Percentiles rank a stretch among this genome's conserved stretches.
phyloP scores from a whole-genome alignment of 257 asterid genomes.

The Salvia rosmarinus region DNA sequence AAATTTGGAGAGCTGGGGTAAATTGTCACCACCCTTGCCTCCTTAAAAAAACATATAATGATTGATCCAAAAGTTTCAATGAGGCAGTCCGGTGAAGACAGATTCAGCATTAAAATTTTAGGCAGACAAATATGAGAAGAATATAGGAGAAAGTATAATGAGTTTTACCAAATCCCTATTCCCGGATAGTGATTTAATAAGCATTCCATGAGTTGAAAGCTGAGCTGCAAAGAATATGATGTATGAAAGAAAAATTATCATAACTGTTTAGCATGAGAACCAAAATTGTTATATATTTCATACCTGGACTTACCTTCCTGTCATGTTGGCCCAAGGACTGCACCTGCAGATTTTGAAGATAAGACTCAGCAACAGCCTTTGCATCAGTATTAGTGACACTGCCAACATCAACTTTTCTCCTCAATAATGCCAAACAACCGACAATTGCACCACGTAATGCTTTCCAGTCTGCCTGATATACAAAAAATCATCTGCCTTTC shows the following conservation, averaged over 20 bases:
- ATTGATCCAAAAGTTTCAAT: slow-evolving; percentile 14
- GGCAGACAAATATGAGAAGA: slow-evolving; percentile 7
- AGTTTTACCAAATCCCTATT: slow-evolving; percentile 70
- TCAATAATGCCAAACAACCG: slow-evolving; percentile 87
- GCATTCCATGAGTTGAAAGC: slow-evolving; percentile 91
- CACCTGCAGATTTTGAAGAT: slow-evolving; percentile 64
- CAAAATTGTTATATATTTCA: slow-evolving; percentile 16
- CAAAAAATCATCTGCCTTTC: slow-evolving; percentile 40
- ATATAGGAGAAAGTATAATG: slow-evolving; percentile 21
- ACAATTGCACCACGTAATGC: slow-evolving; percentile 92
- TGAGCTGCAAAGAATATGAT: slow-evolving; percentile 64
- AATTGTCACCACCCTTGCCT: neutral
- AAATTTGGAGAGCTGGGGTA: neutral
- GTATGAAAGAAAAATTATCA: slow-evolving; percentile 25
- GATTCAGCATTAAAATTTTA: neutral
- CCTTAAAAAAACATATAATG: slow-evolving; percentile 11
- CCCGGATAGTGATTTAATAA: slow-evolving; percentile 58
- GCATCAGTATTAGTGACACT: slow-evolving; percentile 60
- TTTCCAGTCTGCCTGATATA: slow-evolving; percentile 94
- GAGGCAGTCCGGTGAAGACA: slow-evolving; percentile 6
- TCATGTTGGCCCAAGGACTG: slow-evolving; percentile 89
- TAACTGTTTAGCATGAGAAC: slow-evolving; percentile 27
- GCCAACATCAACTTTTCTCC: slow-evolving; percentile 72
- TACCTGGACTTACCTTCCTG: slow-evolving; percentile 62
- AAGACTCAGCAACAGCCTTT: slow-evolving; percentile 67